Base-by-base conservation (phyloP, 2,329 filamentous ascomycete species). In the Xylariaceae sp. region DNA sequence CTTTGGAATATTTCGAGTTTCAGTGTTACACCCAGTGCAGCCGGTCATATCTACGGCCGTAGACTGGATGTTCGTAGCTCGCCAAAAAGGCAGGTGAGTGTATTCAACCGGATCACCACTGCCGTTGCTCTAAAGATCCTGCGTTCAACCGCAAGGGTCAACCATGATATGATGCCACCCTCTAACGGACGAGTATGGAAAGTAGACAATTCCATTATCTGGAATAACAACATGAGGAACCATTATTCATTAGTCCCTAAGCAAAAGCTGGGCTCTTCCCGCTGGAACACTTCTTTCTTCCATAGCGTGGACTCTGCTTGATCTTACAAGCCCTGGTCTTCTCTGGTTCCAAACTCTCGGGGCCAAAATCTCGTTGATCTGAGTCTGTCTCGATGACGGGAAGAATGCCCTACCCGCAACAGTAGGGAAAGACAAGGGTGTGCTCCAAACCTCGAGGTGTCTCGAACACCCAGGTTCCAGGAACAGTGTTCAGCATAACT, bases 1-100 rank as follows among this genome's bases (percentile, higher is more conserved):
- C 40, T 22, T 22, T 16, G n/a, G 40, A 45, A 32, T 21, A 32
- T 49, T 47, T 42, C 38, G 29, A 42, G 44, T 37, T 39, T 47
- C 17, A 11, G 22, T 21, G 52, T 54, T 53, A 50, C 52, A 53
- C 52, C n/a, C 22, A 36, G 39, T 38, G 25, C 22, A 34, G 32
- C 14, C 37, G 37, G 36, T 21, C 43, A 39, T 43, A 17, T 22
- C 36, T 55, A 53, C 53, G 53, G 53, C 53, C 53, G 53, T 55
- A 55, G 22, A 48, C n/a, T 41, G 34, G 41, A 42, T 29, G 25
- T 25, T 17, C 20, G 22, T 16, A 32, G 42, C 10, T 14, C 16
- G 19, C 4, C 22, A 33, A 11, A n/a, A n/a, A n/a, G n/a, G 34
- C 11, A 22, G 36, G 12, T 5, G 4, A 32, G 27, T 22, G 29